Base-by-base conservation (phyloP, 1,139 yeast genomes). In the Suhomyces yuchorum region DNA sequence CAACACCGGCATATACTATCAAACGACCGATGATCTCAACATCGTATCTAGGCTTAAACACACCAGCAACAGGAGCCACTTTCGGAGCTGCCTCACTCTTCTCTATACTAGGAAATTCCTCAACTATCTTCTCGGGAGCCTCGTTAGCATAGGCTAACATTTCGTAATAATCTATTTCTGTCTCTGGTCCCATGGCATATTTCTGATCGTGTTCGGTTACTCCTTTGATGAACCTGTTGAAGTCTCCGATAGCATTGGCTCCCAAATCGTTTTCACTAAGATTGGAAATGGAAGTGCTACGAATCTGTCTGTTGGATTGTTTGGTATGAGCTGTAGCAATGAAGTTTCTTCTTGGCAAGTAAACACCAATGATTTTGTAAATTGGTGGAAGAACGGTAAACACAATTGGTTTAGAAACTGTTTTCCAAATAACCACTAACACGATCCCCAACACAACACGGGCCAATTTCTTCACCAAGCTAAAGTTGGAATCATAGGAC, bases 11-110 rank as follows among this genome's bases (percentile, higher is more conserved):
- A 63, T 90, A 90, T 1, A 88, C 87, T 17, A 85, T 70, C 50
- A 87, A 65, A 58, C 92, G 74, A 11, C 93, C 89, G 39, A 87
- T 70, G 15, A 87, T 86, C 54, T 85, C 92, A 26, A 86, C 84
- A 53, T 86, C 93, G 58, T 83, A 85, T 46, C 91, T 71, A 9
- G 81, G 71, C 59, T 65, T 73, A 61, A 68, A 81, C 39, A 71
- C 84, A 4, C 75, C 78, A 9, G 51, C 51, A 2, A 53, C 44
- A 2, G 51, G 46, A 5, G 51, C 48, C 6, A 41, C 48, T 24
- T 37, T 40, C 34, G 40, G 43, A 23, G 53, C 22, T 17, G 41
- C 37, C 3, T 40, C 37, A 17, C 41, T 47, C 8, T 42, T 36
- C n/a, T 50, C 51, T 20, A 43, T 24, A 20, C 40, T 40, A n/a